phyloP scores from a whole-genome alignment of 805 yeast species.

The Wickerhamomyces bovis region DNA sequence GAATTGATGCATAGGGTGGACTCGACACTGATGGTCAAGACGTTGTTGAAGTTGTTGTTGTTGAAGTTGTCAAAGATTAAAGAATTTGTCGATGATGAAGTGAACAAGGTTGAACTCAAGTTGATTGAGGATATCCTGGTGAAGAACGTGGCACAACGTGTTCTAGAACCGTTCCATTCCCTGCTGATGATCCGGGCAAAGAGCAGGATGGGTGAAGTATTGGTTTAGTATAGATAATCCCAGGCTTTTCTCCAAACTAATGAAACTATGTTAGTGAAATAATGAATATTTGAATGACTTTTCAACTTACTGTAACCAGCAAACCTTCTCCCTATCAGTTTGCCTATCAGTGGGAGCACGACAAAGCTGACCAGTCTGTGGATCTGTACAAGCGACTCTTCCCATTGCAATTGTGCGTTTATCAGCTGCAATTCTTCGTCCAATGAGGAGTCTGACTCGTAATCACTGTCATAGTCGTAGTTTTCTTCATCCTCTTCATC shows the following conservation, averaged over 20 bases:
- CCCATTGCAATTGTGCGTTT: conserved; percentile 69
- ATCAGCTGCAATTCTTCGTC: conserved; percentile 24
- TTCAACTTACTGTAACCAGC: conserved; percentile 30
- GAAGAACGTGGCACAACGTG: conserved; percentile 16
- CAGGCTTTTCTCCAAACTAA: conserved; percentile 19
- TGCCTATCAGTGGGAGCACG: conserved; percentile 61
- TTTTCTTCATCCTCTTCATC: conserved; percentile 1
- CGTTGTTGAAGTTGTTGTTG: conserved; percentile 14
- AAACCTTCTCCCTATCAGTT: conserved; percentile 56
- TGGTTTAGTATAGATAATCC: conserved; percentile 13
- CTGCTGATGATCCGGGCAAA: conserved; percentile 7
- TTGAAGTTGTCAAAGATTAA: conserved; percentile 10
- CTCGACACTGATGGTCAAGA: conserved; percentile 12
- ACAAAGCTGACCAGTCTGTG: conserved; percentile 53
- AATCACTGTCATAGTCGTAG: conserved; percentile 14
- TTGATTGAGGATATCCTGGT: conserved; percentile 17
- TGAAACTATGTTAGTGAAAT: conserved; percentile 3
- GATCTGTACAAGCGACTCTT: conserved; percentile 56
- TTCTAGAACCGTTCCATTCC: conserved; percentile 19
- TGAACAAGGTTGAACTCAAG: conserved; percentile 10
- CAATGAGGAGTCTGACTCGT: conserved; percentile 11
- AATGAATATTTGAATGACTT: neutral
- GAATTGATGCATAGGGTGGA: conserved; percentile 5
- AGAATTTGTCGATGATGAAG: conserved; percentile 2
- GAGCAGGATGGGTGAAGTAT: neutral